Evolutionary conservation across 192 early-diverging fungal genomes (phyloP).

Genomic region (Kappamyces sp.): DNA sequence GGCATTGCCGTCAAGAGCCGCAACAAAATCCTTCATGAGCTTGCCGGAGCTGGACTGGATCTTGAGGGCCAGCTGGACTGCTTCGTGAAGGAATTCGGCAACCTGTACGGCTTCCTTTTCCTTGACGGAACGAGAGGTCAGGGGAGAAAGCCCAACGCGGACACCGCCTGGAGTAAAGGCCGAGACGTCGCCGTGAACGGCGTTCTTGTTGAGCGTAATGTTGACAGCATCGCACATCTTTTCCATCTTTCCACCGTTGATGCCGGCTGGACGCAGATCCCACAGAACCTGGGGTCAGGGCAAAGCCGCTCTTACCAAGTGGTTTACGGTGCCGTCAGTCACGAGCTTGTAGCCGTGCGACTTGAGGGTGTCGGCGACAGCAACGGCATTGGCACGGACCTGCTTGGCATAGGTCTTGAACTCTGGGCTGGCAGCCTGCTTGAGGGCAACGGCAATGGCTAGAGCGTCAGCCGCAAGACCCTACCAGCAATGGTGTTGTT

Average conservation of each 20-base stretch:
- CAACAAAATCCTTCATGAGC: slow-evolving; percentile 97
- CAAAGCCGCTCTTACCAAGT: slow-evolving; percentile 45
- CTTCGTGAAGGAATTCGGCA: slow-evolving; percentile 93
- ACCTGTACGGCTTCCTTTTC: slow-evolving; percentile 95
- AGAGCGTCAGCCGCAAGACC: too few relatives aligned
- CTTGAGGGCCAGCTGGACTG: slow-evolving; percentile 79
- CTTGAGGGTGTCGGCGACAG: slow-evolving; percentile 72
- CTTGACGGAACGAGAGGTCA: slow-evolving; percentile 95
- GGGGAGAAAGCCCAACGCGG: slow-evolving; percentile 88
- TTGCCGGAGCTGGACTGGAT: slow-evolving; percentile 86
- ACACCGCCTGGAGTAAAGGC: slow-evolving; percentile 97
- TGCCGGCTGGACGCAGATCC: slow-evolving; percentile 86
- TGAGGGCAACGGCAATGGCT: slow-evolving; percentile 92
- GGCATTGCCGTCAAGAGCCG: slow-evolving; percentile 66
- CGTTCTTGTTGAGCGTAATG: slow-evolving; percentile 99
- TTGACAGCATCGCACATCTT: slow-evolving; percentile 94
- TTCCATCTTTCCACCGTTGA: slow-evolving; percentile 98
- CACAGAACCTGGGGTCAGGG: slow-evolving; percentile 58
- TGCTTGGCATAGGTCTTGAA: slow-evolving; percentile 94
- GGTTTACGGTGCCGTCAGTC: slow-evolving; percentile 96
- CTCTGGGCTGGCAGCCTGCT: slow-evolving; percentile 91
- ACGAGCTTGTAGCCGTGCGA: slow-evolving; percentile 87
- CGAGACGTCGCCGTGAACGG: slow-evolving; percentile 91
- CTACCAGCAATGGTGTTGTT: slow-evolving; percentile 95
- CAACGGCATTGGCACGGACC: slow-evolving; percentile 88